Evolutionary conservation across 345 rosid species (phyloP).

Genomic region (Camelina laxa): DNA sequence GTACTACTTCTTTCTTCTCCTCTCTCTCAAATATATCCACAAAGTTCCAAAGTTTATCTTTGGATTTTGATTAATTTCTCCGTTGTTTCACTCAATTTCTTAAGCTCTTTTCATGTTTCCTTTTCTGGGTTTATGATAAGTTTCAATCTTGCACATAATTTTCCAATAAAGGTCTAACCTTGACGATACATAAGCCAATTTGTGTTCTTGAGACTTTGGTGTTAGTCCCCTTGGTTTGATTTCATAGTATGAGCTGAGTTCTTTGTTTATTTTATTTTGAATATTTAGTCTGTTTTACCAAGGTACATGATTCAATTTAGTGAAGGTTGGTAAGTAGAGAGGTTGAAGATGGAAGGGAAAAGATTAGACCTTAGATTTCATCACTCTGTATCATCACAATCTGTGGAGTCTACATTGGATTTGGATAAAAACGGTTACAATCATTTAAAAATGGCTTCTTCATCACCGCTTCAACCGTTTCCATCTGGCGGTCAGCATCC

Average conservation of each 20-base stretch:
- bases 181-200: not conserved
- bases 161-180: conserved; percentile 24
- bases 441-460: conserved; percentile 56
- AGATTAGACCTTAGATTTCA: conserved; percentile 53
- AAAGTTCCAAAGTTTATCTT: conserved; percentile 1
- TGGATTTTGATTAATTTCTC: conserved; percentile 1
- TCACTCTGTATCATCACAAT: conserved; percentile 59
- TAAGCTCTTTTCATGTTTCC: not conserved
- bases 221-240: not conserved
- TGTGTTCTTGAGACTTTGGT: conserved; percentile 1
- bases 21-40: not conserved
- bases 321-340: conserved; percentile 23
- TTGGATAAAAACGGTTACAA: conserved; percentile 60
- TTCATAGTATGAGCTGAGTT: conserved; percentile 6
- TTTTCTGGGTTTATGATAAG: conserved; percentile 28
- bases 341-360: conserved; percentile 52
- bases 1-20: conserved; percentile 12
- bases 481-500: conserved; percentile 76
- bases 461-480: conserved; percentile 64
- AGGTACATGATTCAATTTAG: conserved; percentile 11
- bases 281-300: not conserved
- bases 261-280: not conserved
- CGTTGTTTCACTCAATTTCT: conserved; percentile 4
- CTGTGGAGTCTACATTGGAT: conserved; percentile 71
- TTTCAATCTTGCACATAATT: conserved; percentile 11